Percentiles rank a stretch among this genome's conserved stretches.
These are phyloP conservation scores for Trametes maxima DNA, from an alignment of 768 basidiomycete genomes.

Conservation along the genomic window DNA sequence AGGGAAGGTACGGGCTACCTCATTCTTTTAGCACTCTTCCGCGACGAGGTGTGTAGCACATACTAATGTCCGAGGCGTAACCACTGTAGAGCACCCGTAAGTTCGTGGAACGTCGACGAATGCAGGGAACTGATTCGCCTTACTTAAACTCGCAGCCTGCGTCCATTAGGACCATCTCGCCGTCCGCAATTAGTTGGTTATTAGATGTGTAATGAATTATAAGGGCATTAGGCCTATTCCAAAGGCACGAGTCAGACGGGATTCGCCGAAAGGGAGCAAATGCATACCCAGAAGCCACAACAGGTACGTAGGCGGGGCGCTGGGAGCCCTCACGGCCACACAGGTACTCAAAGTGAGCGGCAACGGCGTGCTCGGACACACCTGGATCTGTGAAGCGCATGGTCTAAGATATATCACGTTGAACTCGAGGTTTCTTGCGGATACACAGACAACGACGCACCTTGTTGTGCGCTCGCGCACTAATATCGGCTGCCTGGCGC, in stretches of 20 bases:
- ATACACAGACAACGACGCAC: slow-evolving; percentile 41
- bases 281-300: slow-evolving; percentile 89
- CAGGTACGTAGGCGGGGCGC: slow-evolving; percentile 95
- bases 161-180: slow-evolving; percentile 84
- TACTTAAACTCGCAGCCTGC: slow-evolving; percentile 94
- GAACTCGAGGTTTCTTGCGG: background rate
- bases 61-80: slow-evolving; percentile 94
- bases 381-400: slow-evolving; percentile 75
- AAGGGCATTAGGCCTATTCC: slow-evolving; percentile 74
- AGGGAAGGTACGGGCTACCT: slow-evolving; percentile 83
- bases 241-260: background rate
- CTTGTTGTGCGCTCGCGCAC: slow-evolving; percentile 81
- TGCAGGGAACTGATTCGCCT: slow-evolving; percentile 26
- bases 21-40: slow-evolving; percentile 1
- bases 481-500: slow-evolving; percentile 86
- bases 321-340: slow-evolving; percentile 80
- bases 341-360: slow-evolving; percentile 88
- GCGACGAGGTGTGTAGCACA: background rate
- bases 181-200: slow-evolving; percentile 69
- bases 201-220: slow-evolving; percentile 96
- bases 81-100: slow-evolving; percentile 50
- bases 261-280: background rate
- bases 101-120: background rate
- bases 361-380: slow-evolving; percentile 60
- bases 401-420: slow-evolving; percentile 48